phyloP scores from a whole-genome alignment of 129 eudicot genomes.

The Sambucus nigra region DNA sequence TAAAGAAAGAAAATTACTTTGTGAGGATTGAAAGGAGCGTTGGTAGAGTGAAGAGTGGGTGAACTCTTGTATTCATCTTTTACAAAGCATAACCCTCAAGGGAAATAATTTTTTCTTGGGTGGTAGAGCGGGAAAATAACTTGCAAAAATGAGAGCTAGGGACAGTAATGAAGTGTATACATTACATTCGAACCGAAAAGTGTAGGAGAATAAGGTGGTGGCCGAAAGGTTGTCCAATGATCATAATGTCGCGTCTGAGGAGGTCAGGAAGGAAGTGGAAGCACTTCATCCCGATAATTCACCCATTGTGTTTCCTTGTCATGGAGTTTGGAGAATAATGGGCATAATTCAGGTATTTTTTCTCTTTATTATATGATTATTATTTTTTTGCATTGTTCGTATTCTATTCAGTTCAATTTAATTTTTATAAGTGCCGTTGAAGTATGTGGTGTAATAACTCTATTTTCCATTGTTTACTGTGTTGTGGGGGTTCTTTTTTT shows the following conservation, averaged over 20 bases:
- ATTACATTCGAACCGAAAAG: no score
- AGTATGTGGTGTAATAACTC: no score
- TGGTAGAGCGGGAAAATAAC: constrained; percentile 15
- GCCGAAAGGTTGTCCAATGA: constrained; percentile 87
- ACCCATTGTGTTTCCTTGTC: constrained; percentile 53
- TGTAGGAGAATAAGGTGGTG: constrained; percentile 39
- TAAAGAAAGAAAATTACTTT: constrained; percentile 9
- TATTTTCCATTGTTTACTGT: no score
- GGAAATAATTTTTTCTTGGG: background rate
- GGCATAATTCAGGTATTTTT: constrained; percentile 85
- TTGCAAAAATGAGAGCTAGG: background rate
- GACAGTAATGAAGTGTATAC: background rate
- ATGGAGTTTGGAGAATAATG: constrained; percentile 98
- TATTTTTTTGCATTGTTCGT: no score
- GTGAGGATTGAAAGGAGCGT: constrained; percentile 26
- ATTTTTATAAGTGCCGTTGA: no score
- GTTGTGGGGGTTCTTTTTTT: no score
- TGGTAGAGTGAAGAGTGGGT: constrained; percentile 10
- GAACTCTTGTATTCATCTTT: constrained; percentile 22
- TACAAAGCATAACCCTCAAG: background rate
- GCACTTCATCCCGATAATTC: constrained; percentile 86
- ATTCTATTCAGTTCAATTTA: no score
- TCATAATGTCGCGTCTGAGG: constrained; percentile 79
- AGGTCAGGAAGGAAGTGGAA: constrained; percentile 90
- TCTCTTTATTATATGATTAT: no score